A percentile compares a stretch with the other conserved stretches of the same genome.
Conservation (phyloP, 225 moss, liverwort and hornwort genomes). For the Pleurozium schreberi region DNA sequence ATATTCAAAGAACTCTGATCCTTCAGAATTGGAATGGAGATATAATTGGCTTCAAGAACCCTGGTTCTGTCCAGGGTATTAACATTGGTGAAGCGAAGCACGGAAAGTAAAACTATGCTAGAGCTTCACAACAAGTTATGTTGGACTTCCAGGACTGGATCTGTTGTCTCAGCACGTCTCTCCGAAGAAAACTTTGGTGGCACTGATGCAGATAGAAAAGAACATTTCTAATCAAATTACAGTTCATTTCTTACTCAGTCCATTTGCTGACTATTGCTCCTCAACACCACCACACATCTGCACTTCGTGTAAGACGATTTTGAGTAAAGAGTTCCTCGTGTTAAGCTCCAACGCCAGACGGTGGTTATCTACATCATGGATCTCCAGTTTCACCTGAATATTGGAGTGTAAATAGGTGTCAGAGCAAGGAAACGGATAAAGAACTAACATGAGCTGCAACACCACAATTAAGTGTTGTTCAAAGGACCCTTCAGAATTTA, state of each 20-base stretch:
- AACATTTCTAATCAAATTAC: not conserved
- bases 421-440: not conserved
- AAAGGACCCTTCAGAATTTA: not conserved
- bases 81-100: not conserved
- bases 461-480: not conserved
- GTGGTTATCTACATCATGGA: conserved; percentile 59
- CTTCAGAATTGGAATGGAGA: not conserved
- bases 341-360: conserved; percentile 71
- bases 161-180: not conserved
- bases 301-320: conserved; percentile 41
- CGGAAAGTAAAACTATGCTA: not conserved
- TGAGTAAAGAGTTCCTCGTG: conserved; percentile 28
- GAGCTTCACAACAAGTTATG: not conserved
- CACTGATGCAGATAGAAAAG: not conserved
- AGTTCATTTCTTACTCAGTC: not conserved
- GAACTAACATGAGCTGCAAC: not conserved
- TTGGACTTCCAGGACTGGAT: not conserved
- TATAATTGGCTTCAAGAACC: not conserved
- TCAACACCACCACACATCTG: conserved; percentile 13
- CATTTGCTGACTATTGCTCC: not conserved
- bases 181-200: not conserved
- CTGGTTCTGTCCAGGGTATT: not conserved
- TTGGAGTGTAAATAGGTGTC: not conserved
- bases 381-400: conserved; percentile 49
- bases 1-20: not conserved